Evolutionary conservation across 768 basidiomycete species (phyloP).

Genomic region (Pluteus cervinus): DNA sequence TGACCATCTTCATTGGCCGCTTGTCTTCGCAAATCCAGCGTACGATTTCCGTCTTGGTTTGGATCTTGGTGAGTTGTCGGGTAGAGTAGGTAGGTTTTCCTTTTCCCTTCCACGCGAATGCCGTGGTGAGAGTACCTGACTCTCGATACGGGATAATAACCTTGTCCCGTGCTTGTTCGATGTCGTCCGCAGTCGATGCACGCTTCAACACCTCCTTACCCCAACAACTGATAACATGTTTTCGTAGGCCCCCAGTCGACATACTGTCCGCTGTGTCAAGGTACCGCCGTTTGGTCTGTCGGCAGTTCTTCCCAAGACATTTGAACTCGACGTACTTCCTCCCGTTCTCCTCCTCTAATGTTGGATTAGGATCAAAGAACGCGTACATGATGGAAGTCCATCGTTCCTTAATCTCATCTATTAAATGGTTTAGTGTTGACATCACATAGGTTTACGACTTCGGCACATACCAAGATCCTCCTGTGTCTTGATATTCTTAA

Average conservation of each 20-base stretch:
- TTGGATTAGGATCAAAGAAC: background rate
- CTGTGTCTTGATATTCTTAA: too few species aligned
- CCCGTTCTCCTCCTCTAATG: background rate
- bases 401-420: constrained; percentile 14
- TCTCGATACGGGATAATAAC: background rate
- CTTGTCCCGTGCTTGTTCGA: background rate
- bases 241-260: background rate
- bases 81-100: background rate
- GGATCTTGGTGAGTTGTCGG: background rate
- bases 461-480: too few species aligned
- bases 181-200: background rate
- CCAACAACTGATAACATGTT: background rate
- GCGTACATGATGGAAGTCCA: constrained; percentile 15
- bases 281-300: background rate
- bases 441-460: too few species aligned
- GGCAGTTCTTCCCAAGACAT: background rate
- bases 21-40: constrained; percentile 8
- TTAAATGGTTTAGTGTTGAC: too few species aligned
- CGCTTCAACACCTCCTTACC: background rate
- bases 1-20: constrained; percentile 9
- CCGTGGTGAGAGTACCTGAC: background rate
- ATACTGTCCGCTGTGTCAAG: constrained; percentile 1
- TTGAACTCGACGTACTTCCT: background rate
- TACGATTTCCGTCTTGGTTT: constrained; percentile 6
- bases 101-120: background rate